Conservation (phyloP, 179 eudicot genomes). For the Amaranthus tricolor region DNA sequence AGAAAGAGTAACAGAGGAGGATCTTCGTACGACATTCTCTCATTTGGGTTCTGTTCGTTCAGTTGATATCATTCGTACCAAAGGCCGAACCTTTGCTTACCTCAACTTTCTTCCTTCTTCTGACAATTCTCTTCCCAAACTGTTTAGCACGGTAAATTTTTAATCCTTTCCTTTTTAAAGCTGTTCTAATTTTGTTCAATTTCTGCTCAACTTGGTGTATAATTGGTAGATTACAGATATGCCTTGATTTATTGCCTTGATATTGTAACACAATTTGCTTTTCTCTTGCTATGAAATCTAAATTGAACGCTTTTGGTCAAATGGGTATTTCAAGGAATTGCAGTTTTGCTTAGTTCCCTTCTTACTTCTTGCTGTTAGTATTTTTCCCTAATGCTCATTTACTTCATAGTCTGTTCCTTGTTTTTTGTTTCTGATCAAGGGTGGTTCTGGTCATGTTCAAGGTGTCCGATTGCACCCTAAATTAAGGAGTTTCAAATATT, state of each 20-base stretch:
- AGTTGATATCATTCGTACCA: slow-evolving; percentile 57
- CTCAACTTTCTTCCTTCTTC: slow-evolving; percentile 70
- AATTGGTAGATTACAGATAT: no score
- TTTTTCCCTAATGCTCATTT: not conserved
- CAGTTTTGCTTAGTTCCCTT: not conserved
- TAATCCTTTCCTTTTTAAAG: not conserved
- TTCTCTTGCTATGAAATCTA: not conserved
- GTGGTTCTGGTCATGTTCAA: no score
- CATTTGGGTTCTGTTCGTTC: slow-evolving; percentile 52
- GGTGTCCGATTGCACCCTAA: no score
- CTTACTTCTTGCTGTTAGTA: not conserved
- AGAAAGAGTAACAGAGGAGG: slow-evolving; percentile 55
- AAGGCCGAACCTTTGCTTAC: slow-evolving; percentile 86
- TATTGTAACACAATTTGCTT: no score
- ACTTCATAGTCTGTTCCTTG: no score
- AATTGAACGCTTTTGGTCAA: not conserved
- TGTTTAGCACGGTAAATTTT: slow-evolving; percentile 72
- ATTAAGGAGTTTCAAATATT: no score
- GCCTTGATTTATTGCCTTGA: no score
- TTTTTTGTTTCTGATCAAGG: no score
- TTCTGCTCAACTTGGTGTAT: not conserved
- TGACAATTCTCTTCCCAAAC: slow-evolving; percentile 68
- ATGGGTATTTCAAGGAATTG: not conserved
- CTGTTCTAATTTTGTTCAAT: not conserved
- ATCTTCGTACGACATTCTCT: slow-evolving; percentile 63